These are phyloP conservation scores for Acer negundo DNA, from an alignment of 345 rosid genomes.

Conservation along the genomic window DNA sequence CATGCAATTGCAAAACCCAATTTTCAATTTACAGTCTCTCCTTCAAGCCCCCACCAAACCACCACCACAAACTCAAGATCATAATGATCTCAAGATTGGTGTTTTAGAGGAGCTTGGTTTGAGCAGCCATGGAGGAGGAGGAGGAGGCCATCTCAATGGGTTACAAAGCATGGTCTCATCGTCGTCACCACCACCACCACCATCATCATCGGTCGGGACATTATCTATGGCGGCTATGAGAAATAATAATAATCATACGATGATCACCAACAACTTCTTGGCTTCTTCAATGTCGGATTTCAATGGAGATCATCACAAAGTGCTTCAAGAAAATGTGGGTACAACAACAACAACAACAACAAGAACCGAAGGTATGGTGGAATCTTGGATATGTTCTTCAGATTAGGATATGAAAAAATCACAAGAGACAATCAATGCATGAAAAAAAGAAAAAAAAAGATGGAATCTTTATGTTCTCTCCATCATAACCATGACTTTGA, in stretches of 20 bases:
- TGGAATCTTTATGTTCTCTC: slow-evolving; percentile 34
- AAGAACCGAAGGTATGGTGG: slow-evolving; percentile 69
- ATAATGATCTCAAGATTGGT: slow-evolving; percentile 42
- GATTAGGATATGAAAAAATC: slow-evolving; percentile 39
- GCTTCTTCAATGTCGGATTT: slow-evolving; percentile 31
- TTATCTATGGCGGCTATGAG: not conserved
- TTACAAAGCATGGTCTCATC: slow-evolving; percentile 32
- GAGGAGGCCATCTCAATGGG: slow-evolving; percentile 24
- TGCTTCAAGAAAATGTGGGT: slow-evolving; percentile 31
- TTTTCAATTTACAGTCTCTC: slow-evolving; percentile 64
- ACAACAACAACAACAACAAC: slow-evolving; percentile 11
- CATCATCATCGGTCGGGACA: not conserved
- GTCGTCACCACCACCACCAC: not conserved
- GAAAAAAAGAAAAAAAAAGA: slow-evolving; percentile 12
- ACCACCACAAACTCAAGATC: slow-evolving; percentile 14
- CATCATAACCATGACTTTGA: slow-evolving; percentile 34
- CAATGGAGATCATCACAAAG: slow-evolving; percentile 25
- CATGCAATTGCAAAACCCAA: slow-evolving; percentile 49
- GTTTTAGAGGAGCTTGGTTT: slow-evolving; percentile 51
- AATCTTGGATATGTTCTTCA: slow-evolving; percentile 87
- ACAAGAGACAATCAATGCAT: not conserved
- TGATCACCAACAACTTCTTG: slow-evolving; percentile 13
- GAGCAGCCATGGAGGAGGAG: slow-evolving; percentile 27
- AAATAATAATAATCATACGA: not conserved
- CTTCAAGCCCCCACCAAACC: slow-evolving; percentile 47